Base-by-base conservation (phyloP, 1,284 basidiomycete species). In the Naganishia albida region DNA sequence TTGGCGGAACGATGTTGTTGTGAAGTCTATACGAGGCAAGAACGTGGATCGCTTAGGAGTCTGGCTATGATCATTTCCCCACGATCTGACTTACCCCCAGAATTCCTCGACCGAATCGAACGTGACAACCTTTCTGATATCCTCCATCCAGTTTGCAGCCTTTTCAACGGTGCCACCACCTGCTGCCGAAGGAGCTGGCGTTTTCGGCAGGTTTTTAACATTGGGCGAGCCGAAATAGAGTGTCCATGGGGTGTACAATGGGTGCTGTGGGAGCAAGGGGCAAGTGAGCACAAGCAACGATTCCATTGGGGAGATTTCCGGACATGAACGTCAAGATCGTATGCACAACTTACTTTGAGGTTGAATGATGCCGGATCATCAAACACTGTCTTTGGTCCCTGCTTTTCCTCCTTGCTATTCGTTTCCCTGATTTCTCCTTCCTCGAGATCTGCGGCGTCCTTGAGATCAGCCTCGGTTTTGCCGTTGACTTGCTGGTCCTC, bases 1-100 rank as follows among this genome's bases (percentile, higher is more conserved):
- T 94, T n/a, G 95, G 96, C 20, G 93, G 90, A 38, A 99, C 88
- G 73, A 99, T 94, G 81, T 98, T 97, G 82, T 98, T 96, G 82
- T 98, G 96, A 69, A 98, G 81, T 18, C 91, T 93, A 72, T 16
- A 54, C 46, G n/a, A 23, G 15, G 2, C 12, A 1, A 28, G 23
- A 23, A 18, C 23, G 13, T 57, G 13, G 10, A 2, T 53, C 20
- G 12, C 4, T n/a, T 23, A 20, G 7, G 52, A 44, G 23, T 57
- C 7, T 34, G 7, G 13, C 10, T 34, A 34, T 34, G 34, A 10
- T 10, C 34, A 34, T 6, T 4, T 34, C 34, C 10, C 34, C 6
- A 34, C 34, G 34, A 4, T 34, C 34, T 28, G 34, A 82, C 86
- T 71, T 71, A 90, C 87, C 93, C 93, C 94, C 94, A 97, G 80